Conservation (phyloP, 768 basidiomycete genomes). For the Myochromella boudieri region DNA sequence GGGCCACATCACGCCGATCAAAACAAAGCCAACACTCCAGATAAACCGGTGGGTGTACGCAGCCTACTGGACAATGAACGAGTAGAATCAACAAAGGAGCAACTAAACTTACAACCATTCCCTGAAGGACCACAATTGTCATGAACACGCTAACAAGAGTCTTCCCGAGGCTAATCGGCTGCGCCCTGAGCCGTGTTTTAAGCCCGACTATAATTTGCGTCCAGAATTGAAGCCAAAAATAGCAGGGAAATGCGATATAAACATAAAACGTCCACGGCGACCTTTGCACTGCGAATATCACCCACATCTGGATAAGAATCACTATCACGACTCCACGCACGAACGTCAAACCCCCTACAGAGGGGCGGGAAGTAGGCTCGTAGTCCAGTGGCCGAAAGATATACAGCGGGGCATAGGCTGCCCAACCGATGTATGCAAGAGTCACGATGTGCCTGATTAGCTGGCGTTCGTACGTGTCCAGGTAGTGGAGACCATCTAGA, state of each 20-base stretch:
- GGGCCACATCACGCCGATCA: slow-evolving; percentile 71
- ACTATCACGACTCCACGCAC: no score
- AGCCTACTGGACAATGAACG: slow-evolving; percentile 34
- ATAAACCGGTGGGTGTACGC: slow-evolving; percentile 72
- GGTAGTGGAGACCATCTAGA: slow-evolving; percentile 68
- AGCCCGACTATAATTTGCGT: slow-evolving; percentile 24
- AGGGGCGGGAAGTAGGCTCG: background rate
- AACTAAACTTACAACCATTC: slow-evolving; percentile 66
- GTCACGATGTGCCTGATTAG: slow-evolving; percentile 71
- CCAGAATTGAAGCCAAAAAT: slow-evolving; percentile 69
- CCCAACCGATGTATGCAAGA: slow-evolving; percentile 77
- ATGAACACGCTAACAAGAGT: slow-evolving; percentile 27
- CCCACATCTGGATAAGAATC: slow-evolving; percentile 39
- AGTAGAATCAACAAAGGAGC: background rate
- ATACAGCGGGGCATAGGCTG: slow-evolving; percentile 60
- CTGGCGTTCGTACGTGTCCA: slow-evolving; percentile 82
- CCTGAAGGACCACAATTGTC: slow-evolving; percentile 47
- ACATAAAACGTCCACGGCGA: slow-evolving; percentile 74
- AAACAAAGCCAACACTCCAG: slow-evolving; percentile 66
- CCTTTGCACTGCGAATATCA: slow-evolving; percentile 57
- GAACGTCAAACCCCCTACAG: no score
- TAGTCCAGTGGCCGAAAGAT: slow-evolving; percentile 46
- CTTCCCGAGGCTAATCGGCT: slow-evolving; percentile 6
- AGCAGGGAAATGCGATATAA: slow-evolving; percentile 73
- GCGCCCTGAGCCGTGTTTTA: slow-evolving; percentile 4